These are phyloP conservation scores for Picea glauca DNA, from an alignment of 75 land plant species.

Conservation along the genomic window DNA sequence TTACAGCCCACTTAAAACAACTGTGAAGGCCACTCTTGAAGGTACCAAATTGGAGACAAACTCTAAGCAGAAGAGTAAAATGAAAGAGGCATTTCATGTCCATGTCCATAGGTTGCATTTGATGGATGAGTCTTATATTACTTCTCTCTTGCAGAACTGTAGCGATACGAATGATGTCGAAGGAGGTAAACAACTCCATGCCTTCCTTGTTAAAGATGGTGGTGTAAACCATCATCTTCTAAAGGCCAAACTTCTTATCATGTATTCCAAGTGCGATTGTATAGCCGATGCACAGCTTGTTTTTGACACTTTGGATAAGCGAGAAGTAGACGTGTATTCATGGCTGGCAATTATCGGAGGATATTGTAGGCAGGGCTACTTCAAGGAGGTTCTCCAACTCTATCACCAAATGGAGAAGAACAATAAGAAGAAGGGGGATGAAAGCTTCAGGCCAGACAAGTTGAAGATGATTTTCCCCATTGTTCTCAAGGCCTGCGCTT, in stretches of 20 bases:
- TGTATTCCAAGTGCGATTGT: neutral
- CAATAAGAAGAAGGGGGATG: neutral
- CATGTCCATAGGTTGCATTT: too few species aligned
- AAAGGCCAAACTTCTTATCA: neutral
- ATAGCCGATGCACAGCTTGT: neutral
- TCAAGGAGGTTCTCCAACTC: neutral
- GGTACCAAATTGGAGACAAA: too few species aligned
- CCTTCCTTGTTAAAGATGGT: neutral
- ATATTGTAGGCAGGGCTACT: neutral
- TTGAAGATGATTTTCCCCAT: neutral
- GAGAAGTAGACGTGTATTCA: neutral
- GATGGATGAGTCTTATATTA: neutral
- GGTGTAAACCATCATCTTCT: neutral
- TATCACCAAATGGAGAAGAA: neutral
- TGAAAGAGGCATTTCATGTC: too few species aligned
- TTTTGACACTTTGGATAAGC: neutral
- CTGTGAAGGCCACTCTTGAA: too few species aligned
- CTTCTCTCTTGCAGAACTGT: neutral
- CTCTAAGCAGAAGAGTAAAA: too few species aligned
- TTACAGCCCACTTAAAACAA: too few species aligned
- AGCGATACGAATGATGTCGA: neutral
- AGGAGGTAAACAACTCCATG: neutral
- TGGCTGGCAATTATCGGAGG: neutral
- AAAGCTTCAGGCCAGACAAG: neutral
- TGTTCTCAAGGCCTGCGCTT: slow-evolving; percentile 17